Percentiles rank a stretch among this genome's conserved stretches.
Evolutionary conservation across 2,329 filamentous ascomycete species (phyloP).

Genomic region (Aspergillus vadensis): DNA sequence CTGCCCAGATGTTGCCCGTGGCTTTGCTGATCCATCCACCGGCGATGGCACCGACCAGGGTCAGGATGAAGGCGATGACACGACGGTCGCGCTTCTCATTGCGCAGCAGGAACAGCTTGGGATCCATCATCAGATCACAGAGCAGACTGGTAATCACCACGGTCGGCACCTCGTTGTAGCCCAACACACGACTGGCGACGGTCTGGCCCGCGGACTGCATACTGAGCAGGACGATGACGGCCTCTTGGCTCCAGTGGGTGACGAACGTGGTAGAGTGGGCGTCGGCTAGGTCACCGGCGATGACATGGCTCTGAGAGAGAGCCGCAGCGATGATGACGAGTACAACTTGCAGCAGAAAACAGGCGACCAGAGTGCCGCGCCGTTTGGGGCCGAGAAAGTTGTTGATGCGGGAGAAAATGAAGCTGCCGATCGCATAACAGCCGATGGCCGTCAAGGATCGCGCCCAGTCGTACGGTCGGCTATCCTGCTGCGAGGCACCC

Average conservation of each 20-base stretch:
- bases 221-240: slow-evolving; percentile 34
- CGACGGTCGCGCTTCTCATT: slow-evolving; percentile 33
- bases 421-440: slow-evolving; percentile 46
- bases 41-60: slow-evolving; percentile 29
- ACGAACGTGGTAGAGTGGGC: neutral
- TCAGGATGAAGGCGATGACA: slow-evolving; percentile 30
- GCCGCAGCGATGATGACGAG: slow-evolving; percentile 32
- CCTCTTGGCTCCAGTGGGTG: slow-evolving; percentile 27
- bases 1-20: slow-evolving; percentile 24
- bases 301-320: slow-evolving; percentile 28
- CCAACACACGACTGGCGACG: slow-evolving; percentile 30
- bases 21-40: slow-evolving; percentile 34
- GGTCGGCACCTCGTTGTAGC: slow-evolving; percentile 35
- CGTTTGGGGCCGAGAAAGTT: slow-evolving; percentile 25
- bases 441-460: slow-evolving; percentile 48
- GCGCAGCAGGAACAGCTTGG: slow-evolving; percentile 28
- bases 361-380: slow-evolving; percentile 29
- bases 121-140: slow-evolving; percentile 35
- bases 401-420: slow-evolving; percentile 43
- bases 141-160: slow-evolving; percentile 37
- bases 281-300: slow-evolving; percentile 22
- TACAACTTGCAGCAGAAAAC: slow-evolving; percentile 32
- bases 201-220: slow-evolving; percentile 38
- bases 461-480: slow-evolving; percentile 46
- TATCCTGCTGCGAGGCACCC: slow-evolving; percentile 44